Evolutionary conservation across 2,329 filamentous ascomycete genomes (phyloP), one percentile per base, ranked within the genome.

Genomic region (Colletotrichum sp.): DNA sequence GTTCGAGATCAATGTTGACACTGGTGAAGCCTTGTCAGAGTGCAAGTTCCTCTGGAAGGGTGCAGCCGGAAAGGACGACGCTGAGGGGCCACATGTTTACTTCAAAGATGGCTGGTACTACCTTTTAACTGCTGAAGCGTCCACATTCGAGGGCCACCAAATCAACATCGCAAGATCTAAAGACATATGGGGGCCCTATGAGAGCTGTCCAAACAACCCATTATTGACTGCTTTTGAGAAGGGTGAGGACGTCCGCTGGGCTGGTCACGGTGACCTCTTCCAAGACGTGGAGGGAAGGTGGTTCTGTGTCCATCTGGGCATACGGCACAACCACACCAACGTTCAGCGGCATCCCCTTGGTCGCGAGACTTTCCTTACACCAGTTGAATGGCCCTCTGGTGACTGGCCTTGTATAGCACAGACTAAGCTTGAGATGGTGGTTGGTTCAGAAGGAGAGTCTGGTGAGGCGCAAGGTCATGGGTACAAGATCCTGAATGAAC

Each of bases 101-200:
- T 61, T 32, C 26, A 61, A n/a, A 2, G 58, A 61, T n/a, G 28
- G 58, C 8, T 86, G 82, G 52, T 86, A 83, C 72, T 87, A 86
- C 74, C 80, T 86, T 8, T 80, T 87, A 26, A 85, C 84, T 3
- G 83, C 85, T 1, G 85, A 87, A 70, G 85, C 85, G 0, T 85
- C 85, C 5, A 86, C 85, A 9, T 76, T 78, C 61, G 80, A 79
- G 26, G 77, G 78, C 34, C 80, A 81, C 61, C 79, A 80, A 78
- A 69, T 81, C 12, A 77, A 71, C 8, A 77, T 80, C 12, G 75
- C 78, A 18, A 69, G 79, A 28, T 78, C 80, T 1, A 61, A 72
- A 24, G 72, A 77, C 30, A 78, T 81, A 9, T 81, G 80, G 80
- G 80, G 80, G 9, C 28, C 58, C 0, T 61, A 61, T 32, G 58